Conservation (phyloP, 208 protist species). For the Acanthamoeba healyi region DNA sequence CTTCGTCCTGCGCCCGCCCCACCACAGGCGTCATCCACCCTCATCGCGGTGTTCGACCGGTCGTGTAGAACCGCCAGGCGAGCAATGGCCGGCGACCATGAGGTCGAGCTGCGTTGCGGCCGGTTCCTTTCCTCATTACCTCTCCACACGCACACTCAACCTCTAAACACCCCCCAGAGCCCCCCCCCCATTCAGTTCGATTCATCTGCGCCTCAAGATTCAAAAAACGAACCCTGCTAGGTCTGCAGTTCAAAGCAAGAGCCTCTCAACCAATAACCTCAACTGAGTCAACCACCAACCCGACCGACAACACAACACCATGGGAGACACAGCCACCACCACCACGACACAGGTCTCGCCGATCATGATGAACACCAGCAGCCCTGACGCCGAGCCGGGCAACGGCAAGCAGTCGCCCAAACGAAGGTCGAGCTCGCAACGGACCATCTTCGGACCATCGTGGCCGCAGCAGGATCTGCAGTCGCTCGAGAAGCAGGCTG, state of each 20-base stretch:
- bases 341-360: background rate
- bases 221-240: background rate
- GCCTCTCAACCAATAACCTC: background rate
- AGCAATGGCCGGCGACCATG: background rate
- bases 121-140: background rate
- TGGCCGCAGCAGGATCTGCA: slow-evolving; percentile 35
- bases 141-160: background rate
- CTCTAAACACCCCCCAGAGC: no score
- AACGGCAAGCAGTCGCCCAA: background rate
- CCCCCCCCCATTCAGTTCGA: no score
- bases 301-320: no score
- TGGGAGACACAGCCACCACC: background rate
- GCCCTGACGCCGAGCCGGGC: no score
- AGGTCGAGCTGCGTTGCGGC: background rate
- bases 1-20: background rate
- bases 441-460: background rate
- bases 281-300: background rate
- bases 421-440: background rate
- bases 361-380: no score
- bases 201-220: background rate
- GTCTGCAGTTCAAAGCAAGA: background rate
- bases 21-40: slow-evolving; percentile 3
- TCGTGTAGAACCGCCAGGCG: no score
- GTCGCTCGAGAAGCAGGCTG: background rate
- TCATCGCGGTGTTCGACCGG: background rate